Evolutionary conservation across 2,329 filamentous ascomycete genomes (phyloP), one percentile per base, ranked within the genome.

Genomic region (Phyllosticta ampelicida): DNA sequence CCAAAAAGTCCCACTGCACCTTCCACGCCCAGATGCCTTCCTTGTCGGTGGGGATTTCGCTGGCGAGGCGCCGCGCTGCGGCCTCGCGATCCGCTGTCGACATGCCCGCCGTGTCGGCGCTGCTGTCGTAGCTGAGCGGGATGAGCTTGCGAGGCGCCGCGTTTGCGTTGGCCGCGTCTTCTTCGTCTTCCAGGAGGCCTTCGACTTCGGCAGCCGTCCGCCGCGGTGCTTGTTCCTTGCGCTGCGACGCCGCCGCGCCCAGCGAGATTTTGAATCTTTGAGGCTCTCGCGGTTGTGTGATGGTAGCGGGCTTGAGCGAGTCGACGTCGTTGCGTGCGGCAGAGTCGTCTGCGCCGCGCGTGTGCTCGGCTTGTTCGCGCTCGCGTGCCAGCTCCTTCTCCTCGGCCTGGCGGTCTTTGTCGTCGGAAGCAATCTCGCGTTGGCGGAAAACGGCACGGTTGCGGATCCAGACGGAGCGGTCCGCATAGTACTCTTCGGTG

Each of bases 131-230:
- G 55, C 74, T 71, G 66, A 75, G 72, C 16, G 70, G 73, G 29
- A 69, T 80, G 55, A 95, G 84, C 60, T 86, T 86, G 8, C 89
- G 83, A 72, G 86, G 89, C 5, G 82, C 82, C 20, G 81, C 80
- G 54, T 79, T 76, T 54, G 87, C 82, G 1, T 49, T 44, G 9
- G 53, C 53, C n/a, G 77, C 77, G 62, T 94, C 88, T 68, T 97
- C 94, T 72, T 97, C 94, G 72, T 97, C 91, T 74, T 97, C 94
- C 63, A 99, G 78, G 0, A 99, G 78, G 29, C 90, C 90, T 76
- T 97, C 94, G 58, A 99, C 89, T 69, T 99, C 94, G 59, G 90
- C 90, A 61, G 95, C 86, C 0, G 90, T 95, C 61, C 90, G 86
- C 60, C 89, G 82, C 13, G 78, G 73, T 5, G 79, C 78, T 56